phyloP scores from a whole-genome alignment of 179 eudicot genomes.

The Silene noctiflora region DNA sequence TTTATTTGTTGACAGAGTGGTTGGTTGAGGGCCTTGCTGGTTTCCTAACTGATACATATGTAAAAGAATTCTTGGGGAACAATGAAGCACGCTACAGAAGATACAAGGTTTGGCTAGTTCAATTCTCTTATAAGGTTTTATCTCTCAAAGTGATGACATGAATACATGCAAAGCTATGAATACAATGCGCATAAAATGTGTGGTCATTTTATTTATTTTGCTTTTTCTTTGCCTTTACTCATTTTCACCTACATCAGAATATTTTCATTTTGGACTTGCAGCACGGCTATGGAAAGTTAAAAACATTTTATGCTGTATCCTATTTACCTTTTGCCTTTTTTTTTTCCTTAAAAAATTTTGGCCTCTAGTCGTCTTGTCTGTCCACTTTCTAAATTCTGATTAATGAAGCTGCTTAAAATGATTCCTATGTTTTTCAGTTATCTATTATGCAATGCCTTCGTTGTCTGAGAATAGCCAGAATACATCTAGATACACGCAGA shows the following conservation, averaged over 20 bases:
- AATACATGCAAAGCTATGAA: neutral
- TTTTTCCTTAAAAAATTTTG: neutral
- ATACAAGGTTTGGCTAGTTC: conserved; percentile 63
- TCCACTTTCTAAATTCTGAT: neutral
- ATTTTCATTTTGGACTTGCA: neutral
- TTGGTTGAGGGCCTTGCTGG: conserved; percentile 95
- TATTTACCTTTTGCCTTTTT: neutral
- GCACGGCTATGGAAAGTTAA: neutral
- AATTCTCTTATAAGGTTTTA: neutral
- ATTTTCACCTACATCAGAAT: neutral
- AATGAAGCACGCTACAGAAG: conserved; percentile 94
- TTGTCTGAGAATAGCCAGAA: neutral
- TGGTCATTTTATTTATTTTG: neutral
- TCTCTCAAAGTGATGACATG: neutral
- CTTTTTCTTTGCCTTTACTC: neutral
- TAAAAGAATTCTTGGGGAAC: conserved; percentile 80
- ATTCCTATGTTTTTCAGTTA: neutral
- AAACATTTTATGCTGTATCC: neutral
- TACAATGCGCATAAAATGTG: neutral
- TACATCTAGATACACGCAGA: neutral
- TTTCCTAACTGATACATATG: conserved; percentile 75
- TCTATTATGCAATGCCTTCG: neutral
- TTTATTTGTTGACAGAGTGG: conserved; percentile 64
- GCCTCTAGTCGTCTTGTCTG: neutral
- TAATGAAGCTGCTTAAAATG: neutral